Evolutionary conservation across 768 basidiomycete species (phyloP).

Genomic region (Mycena filopes): DNA sequence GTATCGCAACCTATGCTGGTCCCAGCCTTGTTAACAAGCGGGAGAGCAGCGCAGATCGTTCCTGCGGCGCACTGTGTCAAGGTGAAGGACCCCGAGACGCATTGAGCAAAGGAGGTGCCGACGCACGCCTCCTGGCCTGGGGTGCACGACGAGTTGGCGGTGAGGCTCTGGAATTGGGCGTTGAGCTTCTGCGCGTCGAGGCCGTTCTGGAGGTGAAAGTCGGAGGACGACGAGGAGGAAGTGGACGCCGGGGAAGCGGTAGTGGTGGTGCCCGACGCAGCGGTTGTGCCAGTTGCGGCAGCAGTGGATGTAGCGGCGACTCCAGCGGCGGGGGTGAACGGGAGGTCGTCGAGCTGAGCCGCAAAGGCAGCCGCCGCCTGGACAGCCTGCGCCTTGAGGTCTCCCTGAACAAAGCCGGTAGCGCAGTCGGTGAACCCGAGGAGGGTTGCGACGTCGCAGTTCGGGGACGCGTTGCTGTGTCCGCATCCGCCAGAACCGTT

Average conservation of each 20-base stretch:
- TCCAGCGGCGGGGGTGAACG: not conserved
- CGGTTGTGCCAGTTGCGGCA: not conserved
- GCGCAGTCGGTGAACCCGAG: not conserved
- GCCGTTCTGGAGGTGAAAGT: constrained; percentile 48
- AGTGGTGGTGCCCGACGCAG: constrained; percentile 33
- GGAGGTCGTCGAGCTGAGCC: not conserved
- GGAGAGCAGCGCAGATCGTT: constrained; percentile 52
- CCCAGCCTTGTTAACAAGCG: constrained; percentile 55
- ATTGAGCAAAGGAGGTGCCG: constrained; percentile 56
- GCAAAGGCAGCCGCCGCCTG: constrained; percentile 40
- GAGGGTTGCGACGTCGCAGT: constrained; percentile 1
- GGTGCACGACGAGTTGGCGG: constrained; percentile 49
- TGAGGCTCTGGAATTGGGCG: constrained; percentile 52
- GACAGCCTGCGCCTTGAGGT: constrained; percentile 25
- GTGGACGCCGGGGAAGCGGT: constrained; percentile 28
- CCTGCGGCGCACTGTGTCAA: constrained; percentile 41
- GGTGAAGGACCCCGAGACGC: constrained; percentile 54
- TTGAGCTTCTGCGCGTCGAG: constrained; percentile 52
- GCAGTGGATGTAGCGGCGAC: not conserved
- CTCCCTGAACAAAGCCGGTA: not conserved
- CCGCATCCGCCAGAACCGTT: constrained; percentile 3
- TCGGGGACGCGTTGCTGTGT: constrained; percentile 2
- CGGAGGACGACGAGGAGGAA: constrained; percentile 20
- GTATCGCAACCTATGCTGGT: constrained; percentile 56
- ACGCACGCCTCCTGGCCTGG: constrained; percentile 59